These are phyloP conservation scores for Skeletonema tropicum DNA, from an alignment of 108 stramenopile species.

Conservation along the genomic window DNA sequence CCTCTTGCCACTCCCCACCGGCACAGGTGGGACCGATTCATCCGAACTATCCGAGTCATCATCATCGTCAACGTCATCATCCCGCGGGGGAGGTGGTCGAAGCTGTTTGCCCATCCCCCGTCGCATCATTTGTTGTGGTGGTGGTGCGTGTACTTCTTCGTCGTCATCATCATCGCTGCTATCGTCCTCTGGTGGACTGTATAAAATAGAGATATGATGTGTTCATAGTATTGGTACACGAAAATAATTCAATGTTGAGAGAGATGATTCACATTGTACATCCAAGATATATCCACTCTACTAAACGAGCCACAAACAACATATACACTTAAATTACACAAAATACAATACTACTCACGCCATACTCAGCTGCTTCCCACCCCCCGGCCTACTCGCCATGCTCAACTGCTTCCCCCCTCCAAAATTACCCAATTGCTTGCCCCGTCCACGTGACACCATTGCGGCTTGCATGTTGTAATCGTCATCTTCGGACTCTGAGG, in stretches of 20 bases:
- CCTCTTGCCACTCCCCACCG: constrained; percentile 67
- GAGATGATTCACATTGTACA: constrained; percentile 1
- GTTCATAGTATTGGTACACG: no score
- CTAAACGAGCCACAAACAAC: no score
- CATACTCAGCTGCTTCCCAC: constrained; percentile 70
- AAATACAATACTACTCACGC: constrained; percentile 29
- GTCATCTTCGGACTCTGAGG: constrained; percentile 20
- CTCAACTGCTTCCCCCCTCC: constrained; percentile 49
- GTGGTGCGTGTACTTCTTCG: constrained; percentile 39
- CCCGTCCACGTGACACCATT: constrained; percentile 22
- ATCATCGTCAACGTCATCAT: constrained; percentile 41
- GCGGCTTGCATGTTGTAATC: constrained; percentile 3
- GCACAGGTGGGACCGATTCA: constrained; percentile 38
- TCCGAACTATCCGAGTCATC: constrained; percentile 35
- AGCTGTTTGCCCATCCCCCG: constrained; percentile 75
- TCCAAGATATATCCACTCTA: background rate
- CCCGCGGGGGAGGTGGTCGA: constrained; percentile 46
- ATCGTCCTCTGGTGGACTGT: constrained; percentile 42
- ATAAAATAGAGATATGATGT: no score
- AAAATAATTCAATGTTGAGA: background rate
- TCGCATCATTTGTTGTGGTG: constrained; percentile 41
- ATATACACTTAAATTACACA: no score
- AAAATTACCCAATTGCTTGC: constrained; percentile 41
- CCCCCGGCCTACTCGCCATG: constrained; percentile 38
- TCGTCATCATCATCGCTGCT: constrained; percentile 33